Evolutionary conservation across 768 basidiomycete genomes (phyloP), one percentile per base, ranked within the genome.

Genomic region (Hericium rajendrae): DNA sequence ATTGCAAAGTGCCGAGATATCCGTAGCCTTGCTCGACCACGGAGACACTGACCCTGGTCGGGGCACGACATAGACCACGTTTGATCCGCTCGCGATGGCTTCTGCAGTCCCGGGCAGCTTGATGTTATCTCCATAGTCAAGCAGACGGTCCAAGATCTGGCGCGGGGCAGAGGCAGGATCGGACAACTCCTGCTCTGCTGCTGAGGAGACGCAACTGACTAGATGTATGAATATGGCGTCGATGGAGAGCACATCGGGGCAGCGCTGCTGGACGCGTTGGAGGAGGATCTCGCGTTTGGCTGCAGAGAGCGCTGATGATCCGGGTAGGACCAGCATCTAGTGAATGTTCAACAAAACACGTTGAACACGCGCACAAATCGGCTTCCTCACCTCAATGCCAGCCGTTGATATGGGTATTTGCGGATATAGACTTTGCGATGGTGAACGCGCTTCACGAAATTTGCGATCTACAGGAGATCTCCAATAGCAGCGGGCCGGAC

Each of bases 21-120:
- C 94, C 0, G 95, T 97, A 2, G 97, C 95, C 73, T 99, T 99
- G 71, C 91, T 95, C 5, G 95, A 97, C 97, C 97, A 99, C 2
- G 97, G 94, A 4, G 95, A 97, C 65, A 98, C 87, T 3, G 94
- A 94, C 3, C 95, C 94, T 8, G 83, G 78, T 57, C 94, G 75
- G 11, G 94, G 94, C 6, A 88, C 73, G 41, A 97, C 83, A 68
- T 83, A 95, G 43, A 84, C 72, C 11, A 84, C 73, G 51, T 81
- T 80, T 26, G 63, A 57, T 46, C 60, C 62, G 10, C 67, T 67
- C 16, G 67, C 65, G 53, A 74, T 64, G n/a, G 70, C 66, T 20
- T 68, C 60, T 11, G 68, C 60, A 0, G 85, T 84, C 6, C 64
- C 70, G 3, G 74, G 68, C 3, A 84, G 69, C 3, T 78, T 73